A percentile compares a stretch with the other conserved stretches of the same genome.
Conservation (phyloP, 768 basidiomycete species). For the Paxillus rubicundulus region DNA sequence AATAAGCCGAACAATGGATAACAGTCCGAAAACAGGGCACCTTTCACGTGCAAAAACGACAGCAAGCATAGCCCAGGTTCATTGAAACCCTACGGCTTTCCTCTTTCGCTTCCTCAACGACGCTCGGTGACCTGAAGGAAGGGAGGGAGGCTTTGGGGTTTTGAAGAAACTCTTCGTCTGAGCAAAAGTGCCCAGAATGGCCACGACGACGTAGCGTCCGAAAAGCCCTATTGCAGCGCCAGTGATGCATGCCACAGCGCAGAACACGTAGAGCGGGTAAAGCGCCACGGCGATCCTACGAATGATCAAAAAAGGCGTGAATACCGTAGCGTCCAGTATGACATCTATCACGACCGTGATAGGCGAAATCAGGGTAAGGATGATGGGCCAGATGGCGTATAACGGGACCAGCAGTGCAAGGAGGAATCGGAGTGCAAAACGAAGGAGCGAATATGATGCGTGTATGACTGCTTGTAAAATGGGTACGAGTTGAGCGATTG, state of each 20-base stretch:
- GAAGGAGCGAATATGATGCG: constrained; percentile 13
- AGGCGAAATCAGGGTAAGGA: constrained; percentile 48
- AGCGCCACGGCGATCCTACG: constrained; percentile 41
- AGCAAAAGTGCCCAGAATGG: constrained; percentile 10
- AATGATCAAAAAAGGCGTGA: constrained; percentile 43
- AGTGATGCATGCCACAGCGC: constrained; percentile 53
- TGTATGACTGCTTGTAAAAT: constrained; percentile 10
- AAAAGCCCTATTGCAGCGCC: constrained; percentile 45
- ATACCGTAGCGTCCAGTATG: constrained; percentile 40
- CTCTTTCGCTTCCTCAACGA: constrained; percentile 23
- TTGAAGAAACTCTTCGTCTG: constrained; percentile 13
- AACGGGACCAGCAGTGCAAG: constrained; percentile 17
- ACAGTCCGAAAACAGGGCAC: background rate
- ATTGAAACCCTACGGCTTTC: constrained; percentile 22
- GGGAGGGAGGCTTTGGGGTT: constrained; percentile 1
- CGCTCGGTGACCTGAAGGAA: constrained; percentile 8
- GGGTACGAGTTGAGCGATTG: constrained; percentile 25
- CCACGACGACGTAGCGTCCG: constrained; percentile 28
- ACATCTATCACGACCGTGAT: constrained; percentile 42
- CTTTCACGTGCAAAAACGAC: background rate
- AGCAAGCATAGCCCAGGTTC: background rate
- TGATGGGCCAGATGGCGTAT: constrained; percentile 22
- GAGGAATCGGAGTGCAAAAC: constrained; percentile 9
- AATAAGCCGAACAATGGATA: background rate
- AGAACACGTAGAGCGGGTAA: constrained; percentile 56